These are phyloP conservation scores for Eleusine indica DNA, from an alignment of 176 grass and related monocot species.

Conservation along the genomic window DNA sequence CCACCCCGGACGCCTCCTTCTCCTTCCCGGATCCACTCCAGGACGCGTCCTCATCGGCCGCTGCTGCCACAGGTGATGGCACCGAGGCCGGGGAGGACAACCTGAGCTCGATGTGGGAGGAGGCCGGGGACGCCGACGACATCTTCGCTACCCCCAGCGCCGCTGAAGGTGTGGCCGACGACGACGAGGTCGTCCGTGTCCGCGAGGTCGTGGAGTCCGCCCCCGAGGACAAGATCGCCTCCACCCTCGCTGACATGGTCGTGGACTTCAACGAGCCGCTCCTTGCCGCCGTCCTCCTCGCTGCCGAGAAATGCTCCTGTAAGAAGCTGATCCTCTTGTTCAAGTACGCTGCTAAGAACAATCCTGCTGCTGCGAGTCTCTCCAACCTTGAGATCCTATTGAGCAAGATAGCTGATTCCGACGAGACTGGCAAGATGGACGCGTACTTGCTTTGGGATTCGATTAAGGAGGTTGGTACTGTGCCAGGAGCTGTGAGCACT, in stretches of 20 bases:
- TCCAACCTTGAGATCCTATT: slow-evolving; percentile 61
- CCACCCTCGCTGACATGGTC: slow-evolving; percentile 58
- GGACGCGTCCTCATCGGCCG: slow-evolving; percentile 2
- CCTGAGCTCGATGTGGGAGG: slow-evolving; percentile 71
- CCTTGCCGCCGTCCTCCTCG: slow-evolving; percentile 60
- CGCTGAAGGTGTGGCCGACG: slow-evolving; percentile 41
- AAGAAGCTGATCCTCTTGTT: slow-evolving; percentile 68
- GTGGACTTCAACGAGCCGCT: slow-evolving; percentile 70
- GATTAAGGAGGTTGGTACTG: slow-evolving; percentile 71
- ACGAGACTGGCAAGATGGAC: slow-evolving; percentile 58
- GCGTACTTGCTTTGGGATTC: slow-evolving; percentile 88
- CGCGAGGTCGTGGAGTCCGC: slow-evolving; percentile 42
- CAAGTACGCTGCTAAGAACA: slow-evolving; percentile 53
- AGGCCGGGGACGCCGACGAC: slow-evolving; percentile 46
- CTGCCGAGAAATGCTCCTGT: slow-evolving; percentile 47
- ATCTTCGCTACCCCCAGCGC: slow-evolving; percentile 48
- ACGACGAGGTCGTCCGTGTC: slow-evolving; percentile 59
- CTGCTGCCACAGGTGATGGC: not conserved
- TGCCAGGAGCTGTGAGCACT: slow-evolving; percentile 56
- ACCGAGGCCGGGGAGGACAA: slow-evolving; percentile 46
- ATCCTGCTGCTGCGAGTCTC: slow-evolving; percentile 50
- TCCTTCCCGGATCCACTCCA: slow-evolving; percentile 47
- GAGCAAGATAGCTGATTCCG: slow-evolving; percentile 45
- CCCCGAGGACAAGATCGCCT: slow-evolving; percentile 50
- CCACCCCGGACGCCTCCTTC: slow-evolving; percentile 6